Evolutionary conservation across 768 basidiomycete genomes (phyloP), one percentile per base, ranked within the genome.

Genomic region (Mycena latifolia): DNA sequence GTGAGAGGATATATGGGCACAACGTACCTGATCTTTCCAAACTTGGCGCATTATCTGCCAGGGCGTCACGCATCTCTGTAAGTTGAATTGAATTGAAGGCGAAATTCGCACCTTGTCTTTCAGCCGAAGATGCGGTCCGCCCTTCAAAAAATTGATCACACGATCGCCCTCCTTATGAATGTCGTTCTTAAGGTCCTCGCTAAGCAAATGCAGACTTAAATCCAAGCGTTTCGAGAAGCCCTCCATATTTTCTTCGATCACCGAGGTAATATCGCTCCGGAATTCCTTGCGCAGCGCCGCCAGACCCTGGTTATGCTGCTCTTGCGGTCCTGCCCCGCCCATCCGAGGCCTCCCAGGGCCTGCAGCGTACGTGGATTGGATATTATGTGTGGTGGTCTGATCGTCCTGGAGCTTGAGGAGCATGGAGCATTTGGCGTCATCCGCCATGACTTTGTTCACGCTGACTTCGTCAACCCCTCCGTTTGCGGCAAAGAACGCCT

Each of bases 111-210:
- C 41, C 20, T 37, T 37, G 51, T 76, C 71, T 7, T 61, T 64
- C 28, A 77, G 71, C 24, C 71, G 63, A 14, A 68, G 65, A 58
- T 76, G 74, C 0, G 76, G 69, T 0, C 75, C 75, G 18, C 56
- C 59, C 24, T 62, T 71, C n/a, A 77, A 22, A 35, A 56, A 67
- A 20, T 46, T 67, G 18, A 70, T 66, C n/a, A n/a, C n/a, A n/a
- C n/a, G n/a, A n/a, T n/a, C n/a, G n/a, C n/a, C n/a, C n/a, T n/a
- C n/a, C n/a, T 14, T 55, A 25, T 58, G 35, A 17, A 41, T 67
- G 28, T 73, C 65, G 15, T 73, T 64, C 18, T 55, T 52, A 5
- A 73, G 59, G 3, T 74, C 75, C 25, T 71, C 61, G 41, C 73
- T 61, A 18, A 75, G 57, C 9, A 73, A 69, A 14, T 72, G 63